Evolutionary conservation across 2,329 filamentous ascomycete species (phyloP).

Genomic region (Exophiala aquamarina): DNA sequence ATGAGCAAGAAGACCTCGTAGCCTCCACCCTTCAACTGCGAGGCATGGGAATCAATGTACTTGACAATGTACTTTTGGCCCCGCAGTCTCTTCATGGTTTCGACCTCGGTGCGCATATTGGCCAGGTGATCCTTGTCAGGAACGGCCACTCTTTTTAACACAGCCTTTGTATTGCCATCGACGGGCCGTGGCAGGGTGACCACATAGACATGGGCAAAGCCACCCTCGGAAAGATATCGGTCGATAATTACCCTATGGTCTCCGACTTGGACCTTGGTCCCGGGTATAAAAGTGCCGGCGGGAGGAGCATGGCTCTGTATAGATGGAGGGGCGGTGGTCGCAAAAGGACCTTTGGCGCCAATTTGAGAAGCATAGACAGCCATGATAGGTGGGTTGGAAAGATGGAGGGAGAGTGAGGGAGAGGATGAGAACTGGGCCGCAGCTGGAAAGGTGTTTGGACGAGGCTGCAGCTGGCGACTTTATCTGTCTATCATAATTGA

Average conservation of each 20-base stretch:
- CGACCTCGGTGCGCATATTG: conserved; percentile 96
- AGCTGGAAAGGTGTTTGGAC: conserved; percentile 4
- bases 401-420: neutral
- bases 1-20: conserved; percentile 98
- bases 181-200: conserved; percentile 79
- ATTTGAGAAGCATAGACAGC: conserved; percentile 28
- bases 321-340: conserved; percentile 30
- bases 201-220: conserved; percentile 97
- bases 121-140: conserved; percentile 92
- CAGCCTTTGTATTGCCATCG: conserved; percentile 76
- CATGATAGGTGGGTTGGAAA: conserved; percentile 13
- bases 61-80: conserved; percentile 95
- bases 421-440: conserved; percentile 7
- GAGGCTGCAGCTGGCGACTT: conserved; percentile 3
- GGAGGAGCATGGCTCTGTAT: conserved; percentile 41
- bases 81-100: conserved; percentile 99
- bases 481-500: conserved; percentile 19
- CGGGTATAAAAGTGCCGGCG: conserved; percentile 85
- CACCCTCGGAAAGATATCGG: conserved; percentile 96
- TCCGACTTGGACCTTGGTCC: conserved; percentile 96
- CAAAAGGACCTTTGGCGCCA: conserved; percentile 21
- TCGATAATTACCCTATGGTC: conserved; percentile 90
- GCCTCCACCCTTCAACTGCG: conserved; percentile 84
- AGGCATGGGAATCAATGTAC: conserved; percentile 97
- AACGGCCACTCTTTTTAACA: conserved; percentile 92